Base-by-base conservation (phyloP, 768 basidiomycete genomes). In the Lentinula boryana region DNA sequence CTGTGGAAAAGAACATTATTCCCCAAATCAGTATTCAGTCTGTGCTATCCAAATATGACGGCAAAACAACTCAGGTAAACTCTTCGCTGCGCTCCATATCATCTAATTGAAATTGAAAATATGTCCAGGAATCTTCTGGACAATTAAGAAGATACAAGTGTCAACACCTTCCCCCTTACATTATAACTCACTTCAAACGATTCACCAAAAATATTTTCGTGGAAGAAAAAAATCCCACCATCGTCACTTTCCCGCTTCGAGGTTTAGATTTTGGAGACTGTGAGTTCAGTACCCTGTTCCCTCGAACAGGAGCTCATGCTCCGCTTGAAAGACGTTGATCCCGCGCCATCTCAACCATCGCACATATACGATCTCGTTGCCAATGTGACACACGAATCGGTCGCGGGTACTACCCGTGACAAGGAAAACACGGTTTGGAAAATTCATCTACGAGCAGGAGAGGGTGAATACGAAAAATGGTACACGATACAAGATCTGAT, bases 211-310 rank as follows among this genome's bases (percentile, higher is more conserved):
- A 98, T 71, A 81, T 81, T 56, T 98, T 98, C 67, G 95, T 98
- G 5, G 96, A 98, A 72, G 97, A 99, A 73, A 97, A 97, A 75
- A 99, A 99, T 68, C 96, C 96, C 7, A 99, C 97, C 1, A 95
- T 99, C 63, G 91, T 99, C 66, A 99, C 96, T 70, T 99, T 97
- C 69, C 96, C 96, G 2, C 78, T 98, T 27, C 84, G 91, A 61
- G 95, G 96, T 3, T 82, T 98, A 18, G 96, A 99, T 73, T 89
- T 99, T 72, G 78, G 77, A 67, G 94, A 94, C 54, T 98, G 97
- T 97, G 71, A 68, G 94, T 78, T 7, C 43, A 59, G 32, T 32
- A 32, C 12, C 67, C 61, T 64, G 63, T 63, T 64, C 62, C 65
- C 4, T 43, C 1, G 4, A 40, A 56, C 12, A 16, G 16, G 10